Evolutionary conservation across 768 basidiomycete genomes (phyloP).

Genomic region (Hemileccinum rubropunctum): DNA sequence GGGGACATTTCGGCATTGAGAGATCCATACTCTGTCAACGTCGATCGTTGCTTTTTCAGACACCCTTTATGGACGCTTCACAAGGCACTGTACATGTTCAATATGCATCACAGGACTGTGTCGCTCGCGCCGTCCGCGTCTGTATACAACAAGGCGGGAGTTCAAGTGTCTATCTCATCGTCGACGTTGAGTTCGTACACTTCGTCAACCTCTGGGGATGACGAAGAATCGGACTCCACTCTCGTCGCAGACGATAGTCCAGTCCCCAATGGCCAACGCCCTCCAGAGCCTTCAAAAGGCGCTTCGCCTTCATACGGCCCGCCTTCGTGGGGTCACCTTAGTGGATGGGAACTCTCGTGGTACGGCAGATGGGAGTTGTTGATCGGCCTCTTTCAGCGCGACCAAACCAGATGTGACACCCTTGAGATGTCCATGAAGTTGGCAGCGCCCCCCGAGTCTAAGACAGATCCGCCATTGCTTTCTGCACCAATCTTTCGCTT

Average conservation of each 20-base stretch:
- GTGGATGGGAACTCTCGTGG: slow-evolving; percentile 48
- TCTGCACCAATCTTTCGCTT: slow-evolving; percentile 19
- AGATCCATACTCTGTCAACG: slow-evolving; percentile 53
- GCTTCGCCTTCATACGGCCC: slow-evolving; percentile 9
- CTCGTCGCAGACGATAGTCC: slow-evolving; percentile 47
- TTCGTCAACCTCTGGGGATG: slow-evolving; percentile 11
- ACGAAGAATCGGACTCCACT: slow-evolving; percentile 55
- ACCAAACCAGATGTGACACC: slow-evolving; percentile 17
- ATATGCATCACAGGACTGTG: slow-evolving; percentile 40
- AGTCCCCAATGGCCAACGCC: slow-evolving; percentile 1
- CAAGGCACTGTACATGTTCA: slow-evolving; percentile 64
- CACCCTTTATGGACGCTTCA: slow-evolving; percentile 64
- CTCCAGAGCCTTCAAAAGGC: background rate
- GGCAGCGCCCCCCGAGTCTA: background rate
- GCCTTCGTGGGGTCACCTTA: slow-evolving; percentile 9
- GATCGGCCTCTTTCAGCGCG: slow-evolving; percentile 38
- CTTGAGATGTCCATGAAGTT: background rate
- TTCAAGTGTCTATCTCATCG: slow-evolving; percentile 14
- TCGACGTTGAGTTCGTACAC: slow-evolving; percentile 20
- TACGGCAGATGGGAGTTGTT: slow-evolving; percentile 55
- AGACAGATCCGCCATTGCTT: background rate
- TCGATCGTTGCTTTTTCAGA: slow-evolving; percentile 58
- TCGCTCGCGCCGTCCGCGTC: slow-evolving; percentile 1
- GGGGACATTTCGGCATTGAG: slow-evolving; percentile 60
- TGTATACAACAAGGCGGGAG: slow-evolving; percentile 10